Evolutionary conservation across 177 flowering plant genomes (phyloP), one percentile per base, ranked within the genome.

Genomic region (Tripterygium wilfordii): DNA sequence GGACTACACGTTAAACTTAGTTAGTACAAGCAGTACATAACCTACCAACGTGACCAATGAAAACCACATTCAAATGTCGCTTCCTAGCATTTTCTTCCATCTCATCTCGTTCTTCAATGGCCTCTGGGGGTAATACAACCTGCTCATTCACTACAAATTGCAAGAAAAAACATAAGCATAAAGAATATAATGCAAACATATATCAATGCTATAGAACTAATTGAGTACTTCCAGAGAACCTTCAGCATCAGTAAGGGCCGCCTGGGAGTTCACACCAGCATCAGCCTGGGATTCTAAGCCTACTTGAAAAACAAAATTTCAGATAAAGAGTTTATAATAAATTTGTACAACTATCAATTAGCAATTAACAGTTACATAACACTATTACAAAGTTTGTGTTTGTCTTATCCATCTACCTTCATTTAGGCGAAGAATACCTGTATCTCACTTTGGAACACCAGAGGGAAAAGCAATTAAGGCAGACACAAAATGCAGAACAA

Each of bases 21-120:
- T 3, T 15, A 47, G n/a, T 14, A 8, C 14, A 16, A 8, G 1
- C 26, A 56, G 30, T 36, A 45, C 30, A 37, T 36, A 46, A 67
- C 94, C 46, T 70, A 91, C 98, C 98, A 48, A 91, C 98, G 60
- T 91, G 98, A 30, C 98, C 96, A 47, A 91, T 91, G 40, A 88
- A 91, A 10, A 91, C 98, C 35, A 83, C 96, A 72, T 91, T 91
- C 72, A 91, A 58, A 56, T 91, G 98, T 8, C 94, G 67, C 65
- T 91, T 91, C 61, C 57, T 63, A n/a, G 57, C 62, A 14, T 64
- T 32, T 36, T 41, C 68, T 58, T 73, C 85, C 28, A 21, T 48
- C 36, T 63, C 62, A 27, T 73, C 82, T 13, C 8, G 20, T 23
- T 25, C 24, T 24, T 56, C 78, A 23, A 4, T 53, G 22, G 54